phyloP scores from a whole-genome alignment of 1,284 basidiomycete genomes.

The Thelephora terrestris region DNA sequence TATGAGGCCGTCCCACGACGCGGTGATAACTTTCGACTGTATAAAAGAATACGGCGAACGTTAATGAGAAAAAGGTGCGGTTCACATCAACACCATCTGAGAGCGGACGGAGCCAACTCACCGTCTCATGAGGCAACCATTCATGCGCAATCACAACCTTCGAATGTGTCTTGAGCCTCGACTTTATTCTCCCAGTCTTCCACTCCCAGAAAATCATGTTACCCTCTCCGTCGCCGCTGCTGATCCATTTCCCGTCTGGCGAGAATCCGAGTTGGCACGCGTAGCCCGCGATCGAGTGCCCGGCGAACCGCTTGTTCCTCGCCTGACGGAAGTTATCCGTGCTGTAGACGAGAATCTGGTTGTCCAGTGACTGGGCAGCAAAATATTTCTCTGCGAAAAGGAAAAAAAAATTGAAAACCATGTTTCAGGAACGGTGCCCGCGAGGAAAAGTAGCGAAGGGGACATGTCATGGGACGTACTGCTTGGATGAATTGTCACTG shows the following conservation, averaged over 20 bases:
- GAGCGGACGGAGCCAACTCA: slow-evolving; percentile 32
- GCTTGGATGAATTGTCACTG: slow-evolving; percentile 89
- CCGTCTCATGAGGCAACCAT: slow-evolving; percentile 97
- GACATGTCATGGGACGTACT: slow-evolving; percentile 43
- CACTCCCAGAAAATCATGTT: slow-evolving; percentile 99
- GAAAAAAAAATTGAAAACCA: slow-evolving; percentile 3
- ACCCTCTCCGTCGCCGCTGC: slow-evolving; percentile 90
- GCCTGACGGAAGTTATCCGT: slow-evolving; percentile 97
- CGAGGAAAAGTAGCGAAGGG: background rate
- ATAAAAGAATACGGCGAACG: slow-evolving; percentile 11
- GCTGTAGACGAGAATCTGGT: slow-evolving; percentile 95
- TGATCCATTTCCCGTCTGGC: slow-evolving; percentile 96
- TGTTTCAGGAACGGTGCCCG: background rate
- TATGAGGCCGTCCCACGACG: slow-evolving; percentile 94
- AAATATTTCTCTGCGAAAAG: slow-evolving; percentile 78
- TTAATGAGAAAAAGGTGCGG: slow-evolving; percentile 5
- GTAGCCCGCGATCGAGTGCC: slow-evolving; percentile 93
- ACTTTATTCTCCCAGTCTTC: slow-evolving; percentile 95
- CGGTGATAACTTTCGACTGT: slow-evolving; percentile 91
- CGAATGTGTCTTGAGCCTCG: slow-evolving; percentile 78
- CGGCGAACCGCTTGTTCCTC: slow-evolving; percentile 95
- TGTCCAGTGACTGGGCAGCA: slow-evolving; percentile 95
- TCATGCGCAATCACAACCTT: slow-evolving; percentile 96
- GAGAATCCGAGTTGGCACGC: slow-evolving; percentile 96
- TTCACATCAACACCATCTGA: background rate